Conservation (phyloP, 495 filamentous ascomycete genomes). For the Daldinia loculata region DNA sequence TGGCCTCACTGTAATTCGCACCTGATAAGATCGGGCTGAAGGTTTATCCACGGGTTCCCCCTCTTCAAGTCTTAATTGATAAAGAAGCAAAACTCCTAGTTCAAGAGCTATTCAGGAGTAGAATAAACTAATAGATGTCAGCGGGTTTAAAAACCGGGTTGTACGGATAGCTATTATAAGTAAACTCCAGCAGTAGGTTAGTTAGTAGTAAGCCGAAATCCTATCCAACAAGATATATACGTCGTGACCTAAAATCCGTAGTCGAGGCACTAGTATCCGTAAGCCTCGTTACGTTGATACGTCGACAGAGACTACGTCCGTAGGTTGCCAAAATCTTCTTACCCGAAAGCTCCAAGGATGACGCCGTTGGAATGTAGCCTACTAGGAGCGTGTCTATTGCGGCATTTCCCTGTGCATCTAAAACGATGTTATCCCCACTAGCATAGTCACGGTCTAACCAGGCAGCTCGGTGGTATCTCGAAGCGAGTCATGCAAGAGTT, state of each 20-base stretch:
- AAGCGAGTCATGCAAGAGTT: not conserved
- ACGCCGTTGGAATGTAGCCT: not conserved
- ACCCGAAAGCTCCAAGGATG: not conserved
- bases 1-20: not conserved
- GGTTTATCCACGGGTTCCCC: too few species aligned
- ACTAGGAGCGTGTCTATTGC: not conserved
- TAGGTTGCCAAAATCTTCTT: not conserved
- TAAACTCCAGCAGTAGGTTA: not conserved
- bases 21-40: too few species aligned
- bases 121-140: not conserved
- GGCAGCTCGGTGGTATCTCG: not conserved
- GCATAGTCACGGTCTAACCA: not conserved
- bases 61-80: not conserved
- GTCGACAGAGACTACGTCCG: not conserved
- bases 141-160: not conserved
- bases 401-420: not conserved
- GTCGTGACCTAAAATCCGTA: not conserved
- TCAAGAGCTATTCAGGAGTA: too few species aligned
- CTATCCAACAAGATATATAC: not conserved
- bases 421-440: not conserved
- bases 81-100: not conserved
- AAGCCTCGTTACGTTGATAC: not conserved
- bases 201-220: not conserved
- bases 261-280: not conserved
- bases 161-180: not conserved